A percentile compares a stretch with the other conserved stretches of the same genome.
Evolutionary conservation across 1,284 basidiomycete genomes (phyloP).

Genomic region (Rhodotorula sp.): DNA sequence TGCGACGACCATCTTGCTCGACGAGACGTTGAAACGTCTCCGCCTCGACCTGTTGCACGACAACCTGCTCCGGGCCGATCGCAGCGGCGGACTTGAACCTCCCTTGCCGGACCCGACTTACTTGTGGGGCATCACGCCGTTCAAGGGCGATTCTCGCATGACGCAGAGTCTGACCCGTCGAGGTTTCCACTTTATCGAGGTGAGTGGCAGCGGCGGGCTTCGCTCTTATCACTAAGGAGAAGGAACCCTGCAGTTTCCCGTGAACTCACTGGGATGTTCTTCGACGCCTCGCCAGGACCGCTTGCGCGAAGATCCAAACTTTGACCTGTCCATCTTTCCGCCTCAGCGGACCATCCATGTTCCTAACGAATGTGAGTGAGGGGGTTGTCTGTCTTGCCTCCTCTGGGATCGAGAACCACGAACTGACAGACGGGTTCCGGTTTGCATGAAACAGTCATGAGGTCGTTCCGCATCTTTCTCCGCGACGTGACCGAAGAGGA

Average conservation of each 20-base stretch:
- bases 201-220: background rate
- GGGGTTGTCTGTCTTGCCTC: background rate
- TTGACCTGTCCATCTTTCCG: slow-evolving; percentile 21
- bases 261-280: background rate
- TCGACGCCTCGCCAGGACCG: slow-evolving; percentile 9
- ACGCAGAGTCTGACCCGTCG: slow-evolving; percentile 20
- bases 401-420: no score
- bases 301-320: slow-evolving; percentile 9
- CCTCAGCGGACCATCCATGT: slow-evolving; percentile 22
- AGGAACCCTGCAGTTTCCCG: no score
- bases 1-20: slow-evolving; percentile 22
- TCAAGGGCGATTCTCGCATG: slow-evolving; percentile 27
- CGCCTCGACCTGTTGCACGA: slow-evolving; percentile 8
- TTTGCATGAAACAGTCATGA: slow-evolving; percentile 8
- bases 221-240: background rate
- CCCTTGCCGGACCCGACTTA: slow-evolving; percentile 17
- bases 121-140: slow-evolving; percentile 29
- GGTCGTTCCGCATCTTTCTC: slow-evolving; percentile 25
- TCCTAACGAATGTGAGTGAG: slow-evolving; percentile 16
- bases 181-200: slow-evolving; percentile 21
- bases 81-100: slow-evolving; percentile 3
- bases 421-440: no score
- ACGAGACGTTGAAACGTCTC: slow-evolving; percentile 16
- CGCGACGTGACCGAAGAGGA: slow-evolving; percentile 20
- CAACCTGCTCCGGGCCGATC: slow-evolving; percentile 12